These are phyloP conservation scores for Aureobasidium sp. DNA, from an alignment of 2,329 filamentous ascomycete genomes.

Conservation along the genomic window DNA sequence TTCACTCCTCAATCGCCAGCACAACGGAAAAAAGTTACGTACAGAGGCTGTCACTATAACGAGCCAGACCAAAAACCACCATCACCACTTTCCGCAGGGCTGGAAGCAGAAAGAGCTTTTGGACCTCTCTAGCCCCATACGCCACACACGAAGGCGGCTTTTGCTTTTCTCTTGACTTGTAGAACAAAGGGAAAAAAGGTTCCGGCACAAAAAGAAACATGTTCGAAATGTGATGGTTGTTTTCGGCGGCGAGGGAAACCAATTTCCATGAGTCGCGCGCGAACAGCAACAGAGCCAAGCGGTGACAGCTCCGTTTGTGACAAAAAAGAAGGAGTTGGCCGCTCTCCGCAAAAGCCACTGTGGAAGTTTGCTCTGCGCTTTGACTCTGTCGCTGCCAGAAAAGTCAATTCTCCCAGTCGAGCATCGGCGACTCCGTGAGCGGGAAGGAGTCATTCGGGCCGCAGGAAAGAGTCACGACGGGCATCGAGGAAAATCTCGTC, in stretches of 20 bases:
- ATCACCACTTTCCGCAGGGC: neutral
- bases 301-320: neutral
- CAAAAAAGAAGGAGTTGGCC: neutral
- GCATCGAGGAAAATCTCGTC: neutral
- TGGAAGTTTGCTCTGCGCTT: neutral
- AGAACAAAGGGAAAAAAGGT: neutral
- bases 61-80: too few species aligned
- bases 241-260: neutral
- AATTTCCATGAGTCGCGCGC: conserved; percentile 2
- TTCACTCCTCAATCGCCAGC: neutral
- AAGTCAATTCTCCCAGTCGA: neutral
- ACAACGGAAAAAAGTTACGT: neutral
- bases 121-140: neutral
- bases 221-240: neutral
- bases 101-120: neutral
- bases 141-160: conserved; percentile 2
- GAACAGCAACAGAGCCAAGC: too few species aligned
- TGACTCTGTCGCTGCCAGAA: neutral
- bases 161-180: neutral
- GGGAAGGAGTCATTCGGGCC: neutral
- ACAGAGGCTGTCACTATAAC: neutral
- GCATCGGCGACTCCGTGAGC: conserved; percentile 1
- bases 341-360: neutral
- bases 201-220: neutral
- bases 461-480: neutral